Evolutionary conservation across 108 stramenopile species (phyloP), one percentile per base, ranked within the genome.

Genomic region (Halocafeteria seosinensis): DNA sequence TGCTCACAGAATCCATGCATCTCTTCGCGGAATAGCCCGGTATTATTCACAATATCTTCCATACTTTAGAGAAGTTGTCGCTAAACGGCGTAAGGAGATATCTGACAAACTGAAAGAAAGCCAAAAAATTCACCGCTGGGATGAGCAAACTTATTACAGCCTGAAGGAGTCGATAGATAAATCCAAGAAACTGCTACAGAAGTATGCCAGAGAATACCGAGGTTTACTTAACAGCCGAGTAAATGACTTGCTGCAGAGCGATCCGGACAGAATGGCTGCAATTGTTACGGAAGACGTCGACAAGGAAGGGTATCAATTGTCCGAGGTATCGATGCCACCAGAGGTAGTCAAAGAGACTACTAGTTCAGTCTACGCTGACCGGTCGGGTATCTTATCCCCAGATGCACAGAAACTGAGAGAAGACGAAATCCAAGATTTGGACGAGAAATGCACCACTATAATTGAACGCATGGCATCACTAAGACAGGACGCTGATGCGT

Each of bases 71-170:
- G 26, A 61, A 55, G 75, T 63, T 42, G 61, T 76, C 34, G 63
- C 57, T 1, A 74, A 59, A 23, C 61, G 80, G 12, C 78, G 83
- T 21, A 64, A 60, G 6, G 85, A 88, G 25, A 68, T 92, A 38
- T 87, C 93, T 77, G 73, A 81, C 52, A 79, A 85, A 37, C 71
- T 98, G 34, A 85, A 84, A 65, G 85, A 92, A 42, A 90, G 92
- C 61, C 88, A 84, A 0, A 93, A 92, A 65, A 74, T 98, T 9
- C 88, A 85, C n/a, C 88, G 88, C 68, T 98, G 96, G 96, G 96
- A 98, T 57, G 88, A 94, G 55, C 91, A 91, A 65, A 88, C 87
- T 1, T 92, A 92, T 68, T 91, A 92, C 74, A 78, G 90, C 21
- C 76, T 93, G 38, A 84, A 82, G n/a, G 96, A 91, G 32, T 80